A percentile compares a stretch with the other conserved stretches of the same genome.
Evolutionary conservation across 23 red algal genomes (phyloP).

Genomic region (Gracilariopsis chorda): DNA sequence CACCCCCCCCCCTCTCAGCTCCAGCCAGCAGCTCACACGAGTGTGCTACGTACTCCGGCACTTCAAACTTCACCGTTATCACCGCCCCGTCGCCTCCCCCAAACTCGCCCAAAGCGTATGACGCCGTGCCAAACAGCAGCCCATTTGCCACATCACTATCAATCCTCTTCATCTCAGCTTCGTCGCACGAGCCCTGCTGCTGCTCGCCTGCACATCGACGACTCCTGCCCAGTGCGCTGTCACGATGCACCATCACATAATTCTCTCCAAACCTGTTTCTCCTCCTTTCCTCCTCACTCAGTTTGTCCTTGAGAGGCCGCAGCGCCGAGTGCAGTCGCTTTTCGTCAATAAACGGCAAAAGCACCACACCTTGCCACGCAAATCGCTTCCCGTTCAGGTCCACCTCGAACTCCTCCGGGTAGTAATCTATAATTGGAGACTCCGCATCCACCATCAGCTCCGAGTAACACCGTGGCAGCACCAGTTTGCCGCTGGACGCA

Average conservation of each 20-base stretch:
- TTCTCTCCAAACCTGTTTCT: slow-evolving; percentile 56
- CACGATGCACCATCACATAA: slow-evolving; percentile 13
- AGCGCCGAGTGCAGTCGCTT: slow-evolving; percentile 42
- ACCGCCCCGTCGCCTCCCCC: neutral
- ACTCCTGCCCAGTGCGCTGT: neutral
- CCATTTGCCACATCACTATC: slow-evolving; percentile 7
- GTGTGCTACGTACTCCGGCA: slow-evolving; percentile 40
- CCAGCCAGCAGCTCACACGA: neutral
- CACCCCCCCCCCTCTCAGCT: neutral
- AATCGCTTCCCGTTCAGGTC: slow-evolving; percentile 92
- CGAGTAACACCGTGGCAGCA: slow-evolving; percentile 68
- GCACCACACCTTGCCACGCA: slow-evolving; percentile 94
- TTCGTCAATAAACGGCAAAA: slow-evolving; percentile 97
- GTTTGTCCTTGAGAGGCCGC: slow-evolving; percentile 12
- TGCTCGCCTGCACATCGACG: too few relatives aligned
- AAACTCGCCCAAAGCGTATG: neutral
- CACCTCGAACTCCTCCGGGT: slow-evolving; percentile 91
- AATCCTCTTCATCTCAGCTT: slow-evolving; percentile 12
- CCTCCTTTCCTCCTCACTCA: slow-evolving; percentile 37
- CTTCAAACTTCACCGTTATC: slow-evolving; percentile 30
- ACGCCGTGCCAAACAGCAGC: slow-evolving; percentile 45
- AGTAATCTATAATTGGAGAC: slow-evolving; percentile 92
- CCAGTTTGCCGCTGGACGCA: slow-evolving; percentile 73
- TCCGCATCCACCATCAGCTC: slow-evolving; percentile 75
- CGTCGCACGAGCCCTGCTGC: neutral